Base-by-base conservation (phyloP, 345 rosid species). In the Populus davidiana region DNA sequence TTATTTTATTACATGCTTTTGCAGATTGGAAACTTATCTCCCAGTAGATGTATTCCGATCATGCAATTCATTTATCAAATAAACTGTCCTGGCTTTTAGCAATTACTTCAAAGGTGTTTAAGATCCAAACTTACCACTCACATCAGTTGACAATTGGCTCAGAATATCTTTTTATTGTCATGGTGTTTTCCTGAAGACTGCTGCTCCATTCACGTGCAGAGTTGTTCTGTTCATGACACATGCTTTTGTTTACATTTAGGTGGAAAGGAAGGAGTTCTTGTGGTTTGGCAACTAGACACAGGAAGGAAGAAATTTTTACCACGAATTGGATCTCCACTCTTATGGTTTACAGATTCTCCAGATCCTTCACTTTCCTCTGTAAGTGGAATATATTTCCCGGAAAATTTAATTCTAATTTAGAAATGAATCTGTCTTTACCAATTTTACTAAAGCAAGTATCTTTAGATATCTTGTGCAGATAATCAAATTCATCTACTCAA, bases 191-290 rank as follows among this genome's bases (percentile, higher is more conserved):
- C 27, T 66, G 39, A 12, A 56, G 56, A 59, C 31, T 65, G 31
- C 21, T 20, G 20, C 12, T 23, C 47, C 56, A 21, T 54, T 61
- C 50, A 56, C 43, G n/a, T 59, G 38, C 43, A 71, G 69, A 47
- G 71, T 20, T 10, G 14, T 70, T 69, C 47, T 44, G 73, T 61
- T 69, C 33, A 11, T 75, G 38, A 74, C 54, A 9, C 52, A 70
- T 31, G 44, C 21, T 76, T 74, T 65, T 76, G 29, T 76, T 59
- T 41, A 38, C 77, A 21, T 83, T 75, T 84, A 93, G 99, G 99
- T 82, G 99, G 99, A 75, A 90, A 87, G 74, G 99, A 96, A 90
- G 99, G 99, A 39, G 99, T 93, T 65, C 93, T 96, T 74, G 99
- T 96, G 47, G 98, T 93, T 79, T 96, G 99, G 98, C 98, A 91